Percentiles rank a stretch among this genome's conserved stretches.
phyloP scores from a whole-genome alignment of 257 asterid genomes.

The Fraxinus anomala region DNA sequence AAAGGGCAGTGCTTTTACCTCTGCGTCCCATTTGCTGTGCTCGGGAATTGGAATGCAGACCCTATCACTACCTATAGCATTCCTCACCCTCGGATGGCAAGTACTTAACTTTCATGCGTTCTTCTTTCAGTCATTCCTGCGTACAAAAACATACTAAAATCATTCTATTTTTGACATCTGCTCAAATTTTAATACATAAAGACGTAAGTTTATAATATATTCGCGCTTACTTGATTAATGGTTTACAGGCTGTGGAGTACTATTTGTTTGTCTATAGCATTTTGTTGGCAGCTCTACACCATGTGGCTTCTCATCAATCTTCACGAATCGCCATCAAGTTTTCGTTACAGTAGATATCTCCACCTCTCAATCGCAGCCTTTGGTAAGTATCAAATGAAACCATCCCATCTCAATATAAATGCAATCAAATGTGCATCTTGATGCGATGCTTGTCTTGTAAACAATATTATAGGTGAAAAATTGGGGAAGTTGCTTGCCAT shows the following conservation, averaged over 20 bases:
- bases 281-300: conserved; percentile 70
- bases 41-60: conserved; percentile 66
- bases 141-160: background rate
- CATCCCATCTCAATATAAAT: background rate
- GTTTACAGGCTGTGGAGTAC: conserved; percentile 56
- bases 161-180: background rate
- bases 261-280: conserved; percentile 33
- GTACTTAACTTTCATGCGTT: background rate
- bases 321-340: conserved; percentile 51
- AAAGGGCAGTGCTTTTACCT: conserved; percentile 48
- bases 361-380: conserved; percentile 60
- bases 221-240: background rate
- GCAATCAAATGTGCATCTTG: background rate
- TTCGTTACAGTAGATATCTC: conserved; percentile 69
- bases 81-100: conserved; percentile 72
- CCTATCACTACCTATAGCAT: conserved; percentile 58
- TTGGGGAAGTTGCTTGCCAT: conserved; percentile 56
- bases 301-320: conserved; percentile 61
- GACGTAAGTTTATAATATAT: background rate
- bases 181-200: background rate
- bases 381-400: conserved; percentile 37
- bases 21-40: conserved; percentile 43
- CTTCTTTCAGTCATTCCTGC: background rate
- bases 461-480: conserved; percentile 45
- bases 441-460: background rate